Conservation (phyloP, 129 eudicot species). For the Pulicaria dysenterica region DNA sequence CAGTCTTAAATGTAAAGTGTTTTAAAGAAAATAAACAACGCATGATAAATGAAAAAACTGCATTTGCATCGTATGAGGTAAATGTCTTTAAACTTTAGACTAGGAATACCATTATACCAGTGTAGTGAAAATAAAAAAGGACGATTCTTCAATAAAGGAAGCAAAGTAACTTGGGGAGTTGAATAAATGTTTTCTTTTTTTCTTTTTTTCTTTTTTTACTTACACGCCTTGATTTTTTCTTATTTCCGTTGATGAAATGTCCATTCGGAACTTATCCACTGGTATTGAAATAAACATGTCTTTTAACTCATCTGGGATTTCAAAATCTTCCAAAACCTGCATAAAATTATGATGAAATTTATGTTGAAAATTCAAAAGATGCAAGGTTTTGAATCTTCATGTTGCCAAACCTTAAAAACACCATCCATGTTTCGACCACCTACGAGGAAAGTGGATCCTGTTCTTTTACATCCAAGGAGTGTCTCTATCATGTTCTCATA, state of each 20-base stretch:
- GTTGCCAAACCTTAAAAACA: slow-evolving; percentile 61
- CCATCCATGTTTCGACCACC: slow-evolving; percentile 94
- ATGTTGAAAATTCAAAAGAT: not conserved
- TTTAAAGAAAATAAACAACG: not conserved
- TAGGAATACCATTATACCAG: slow-evolving; percentile 12
- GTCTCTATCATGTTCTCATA: slow-evolving; percentile 71
- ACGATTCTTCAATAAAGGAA: slow-evolving; percentile 5
- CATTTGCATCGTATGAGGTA: slow-evolving; percentile 19
- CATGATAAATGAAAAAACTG: slow-evolving; percentile 5
- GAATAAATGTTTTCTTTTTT: not conserved
- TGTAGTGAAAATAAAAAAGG: not conserved
- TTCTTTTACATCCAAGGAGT: slow-evolving; percentile 70
- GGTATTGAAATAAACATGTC: slow-evolving; percentile 94
- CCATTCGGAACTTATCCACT: slow-evolving; percentile 78
- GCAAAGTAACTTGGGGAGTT: slow-evolving; percentile 10
- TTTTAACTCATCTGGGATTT: slow-evolving; percentile 64
- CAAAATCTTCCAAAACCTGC: slow-evolving; percentile 90
- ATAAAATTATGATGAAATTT: not conserved
- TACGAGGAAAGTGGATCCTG: slow-evolving; percentile 76
- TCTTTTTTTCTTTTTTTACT: not conserved
- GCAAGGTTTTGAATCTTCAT: not conserved
- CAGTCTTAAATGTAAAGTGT: no score
- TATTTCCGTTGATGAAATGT: slow-evolving; percentile 83
- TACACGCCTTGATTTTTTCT: slow-evolving; percentile 51
- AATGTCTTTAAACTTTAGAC: slow-evolving; percentile 3